Evolutionary conservation across 305 asterid genomes (phyloP).

Genomic region (Fraxinus floribunda): DNA sequence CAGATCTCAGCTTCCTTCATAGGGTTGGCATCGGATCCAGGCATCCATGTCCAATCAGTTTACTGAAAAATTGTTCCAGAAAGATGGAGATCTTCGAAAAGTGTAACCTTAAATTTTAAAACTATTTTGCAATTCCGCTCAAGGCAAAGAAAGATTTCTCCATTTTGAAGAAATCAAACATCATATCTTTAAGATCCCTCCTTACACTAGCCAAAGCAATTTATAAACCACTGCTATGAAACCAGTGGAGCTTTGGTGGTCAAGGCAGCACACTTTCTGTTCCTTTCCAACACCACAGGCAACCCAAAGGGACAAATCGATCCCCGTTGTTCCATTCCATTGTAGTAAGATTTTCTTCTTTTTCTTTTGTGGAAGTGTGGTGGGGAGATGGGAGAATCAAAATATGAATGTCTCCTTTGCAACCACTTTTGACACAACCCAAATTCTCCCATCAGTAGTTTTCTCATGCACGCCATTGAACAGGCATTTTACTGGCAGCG

Average conservation of each 20-base stretch:
- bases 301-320: not conserved
- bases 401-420: not conserved
- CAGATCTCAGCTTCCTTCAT: not conserved
- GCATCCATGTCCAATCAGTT: not conserved
- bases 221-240: not conserved
- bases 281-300: not conserved
- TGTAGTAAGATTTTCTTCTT: not conserved
- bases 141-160: not conserved
- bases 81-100: not conserved
- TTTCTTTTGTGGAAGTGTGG: not conserved
- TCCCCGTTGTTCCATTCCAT: not conserved
- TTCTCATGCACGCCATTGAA: not conserved
- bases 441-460: not conserved
- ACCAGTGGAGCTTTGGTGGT: not conserved
- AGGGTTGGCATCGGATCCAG: not conserved
- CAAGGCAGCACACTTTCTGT: not conserved
- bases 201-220: not conserved
- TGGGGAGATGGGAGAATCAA: not conserved
- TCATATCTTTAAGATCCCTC: not conserved
- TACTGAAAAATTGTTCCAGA: not conserved
- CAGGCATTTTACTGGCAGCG: not conserved
- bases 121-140: not conserved
- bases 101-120: not conserved
- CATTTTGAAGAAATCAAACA: not conserved
- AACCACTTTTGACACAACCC: not conserved